A percentile compares a stretch with the other conserved stretches of the same genome.
Evolutionary conservation across 495 filamentous ascomycete species (phyloP).

Genomic region (Xylaria bambusicola): DNA sequence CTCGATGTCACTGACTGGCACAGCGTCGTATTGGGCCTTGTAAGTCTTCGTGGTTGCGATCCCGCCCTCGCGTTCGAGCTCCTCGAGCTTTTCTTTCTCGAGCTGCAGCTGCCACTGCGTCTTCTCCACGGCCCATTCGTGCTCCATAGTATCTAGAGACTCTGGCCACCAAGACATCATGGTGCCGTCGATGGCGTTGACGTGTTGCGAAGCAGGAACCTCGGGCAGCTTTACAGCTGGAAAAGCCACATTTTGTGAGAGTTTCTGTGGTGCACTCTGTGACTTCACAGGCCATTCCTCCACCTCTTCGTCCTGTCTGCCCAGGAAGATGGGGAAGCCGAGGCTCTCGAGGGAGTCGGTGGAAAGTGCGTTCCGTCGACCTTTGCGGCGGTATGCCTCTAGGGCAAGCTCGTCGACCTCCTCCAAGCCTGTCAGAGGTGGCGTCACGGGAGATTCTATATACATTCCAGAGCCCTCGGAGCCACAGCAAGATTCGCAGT

Average conservation of each 20-base stretch:
- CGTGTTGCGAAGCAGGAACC: constrained; percentile 18
- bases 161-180: constrained; percentile 36
- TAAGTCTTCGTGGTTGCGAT: neutral
- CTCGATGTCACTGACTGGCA: constrained; percentile 23
- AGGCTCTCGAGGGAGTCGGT: constrained; percentile 24
- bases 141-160: constrained; percentile 20
- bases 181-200: constrained; percentile 24
- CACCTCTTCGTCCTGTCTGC: constrained; percentile 25
- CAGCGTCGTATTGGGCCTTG: neutral
- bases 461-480: constrained; percentile 18
- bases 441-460: constrained; percentile 26
- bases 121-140: constrained; percentile 17
- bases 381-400: constrained; percentile 13
- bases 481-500: constrained; percentile 30
- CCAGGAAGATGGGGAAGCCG: constrained; percentile 35
- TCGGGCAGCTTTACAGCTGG: constrained; percentile 10
- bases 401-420: neutral
- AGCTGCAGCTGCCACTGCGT: constrained; percentile 10
- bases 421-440: constrained; percentile 7
- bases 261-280: neutral
- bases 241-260: neutral
- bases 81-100: constrained; percentile 15
- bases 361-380: constrained; percentile 23
- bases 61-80: constrained; percentile 1
- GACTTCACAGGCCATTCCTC: constrained; percentile 2